phyloP scores from a whole-genome alignment of 768 basidiomycete genomes.

The Tylopilus sp. region DNA sequence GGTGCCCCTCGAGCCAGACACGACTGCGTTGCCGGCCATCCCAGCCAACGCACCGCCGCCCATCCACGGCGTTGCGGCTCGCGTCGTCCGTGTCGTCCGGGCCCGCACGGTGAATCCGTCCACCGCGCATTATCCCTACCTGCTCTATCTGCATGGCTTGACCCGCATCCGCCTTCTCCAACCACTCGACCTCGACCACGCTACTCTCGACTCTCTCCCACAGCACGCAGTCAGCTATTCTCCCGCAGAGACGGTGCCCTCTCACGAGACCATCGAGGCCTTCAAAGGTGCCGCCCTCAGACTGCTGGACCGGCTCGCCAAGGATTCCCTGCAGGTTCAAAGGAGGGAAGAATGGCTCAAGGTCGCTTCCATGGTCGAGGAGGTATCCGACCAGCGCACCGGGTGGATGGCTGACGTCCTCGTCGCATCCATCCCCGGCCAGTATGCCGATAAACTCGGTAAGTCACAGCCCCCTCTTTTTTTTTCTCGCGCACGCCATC shows the following conservation, averaged over 20 bases:
- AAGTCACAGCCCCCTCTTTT: conserved; percentile 19
- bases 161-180: conserved; percentile 57
- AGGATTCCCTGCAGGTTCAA: conserved; percentile 40
- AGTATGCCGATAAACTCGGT: conserved; percentile 74
- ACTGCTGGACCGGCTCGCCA: conserved; percentile 61
- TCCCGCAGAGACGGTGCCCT: conserved; percentile 39
- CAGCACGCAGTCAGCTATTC: conserved; percentile 48
- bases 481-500: neutral
- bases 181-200: conserved; percentile 32
- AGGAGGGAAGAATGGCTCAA: conserved; percentile 67
- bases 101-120: conserved; percentile 43
- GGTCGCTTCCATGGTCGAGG: conserved; percentile 69
- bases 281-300: conserved; percentile 69
- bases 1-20: conserved; percentile 23
- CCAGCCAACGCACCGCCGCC: conserved; percentile 29
- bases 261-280: conserved; percentile 52
- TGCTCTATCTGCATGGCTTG: conserved; percentile 71
- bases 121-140: conserved; percentile 51
- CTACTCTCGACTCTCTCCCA: conserved; percentile 32
- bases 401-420: conserved; percentile 80
- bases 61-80: conserved; percentile 67
- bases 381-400: conserved; percentile 57
- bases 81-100: conserved; percentile 65
- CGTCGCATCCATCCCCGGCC: conserved; percentile 51
- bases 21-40: neutral